A percentile compares a stretch with the other conserved stretches of the same genome.
Evolutionary conservation across 2,329 filamentous ascomycete genomes (phyloP).

Genomic region (Aspergillus felis): DNA sequence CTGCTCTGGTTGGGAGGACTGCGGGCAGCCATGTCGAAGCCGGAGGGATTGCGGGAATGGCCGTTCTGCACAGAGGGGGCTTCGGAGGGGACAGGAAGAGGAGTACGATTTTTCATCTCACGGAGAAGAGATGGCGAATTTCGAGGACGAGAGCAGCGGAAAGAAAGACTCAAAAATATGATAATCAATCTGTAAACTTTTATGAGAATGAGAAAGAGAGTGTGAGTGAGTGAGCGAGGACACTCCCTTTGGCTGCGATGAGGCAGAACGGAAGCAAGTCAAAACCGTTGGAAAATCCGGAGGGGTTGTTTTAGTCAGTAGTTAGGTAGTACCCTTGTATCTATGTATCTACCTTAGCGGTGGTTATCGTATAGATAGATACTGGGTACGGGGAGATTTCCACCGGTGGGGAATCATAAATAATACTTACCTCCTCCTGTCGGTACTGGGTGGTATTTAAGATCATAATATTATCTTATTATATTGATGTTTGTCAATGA

Average conservation of each 20-base stretch:
- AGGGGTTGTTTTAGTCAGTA: conserved; percentile 16
- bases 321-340: background rate
- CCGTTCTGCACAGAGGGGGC: conserved; percentile 34
- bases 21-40: conserved; percentile 44
- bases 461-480: no score
- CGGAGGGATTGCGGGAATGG: conserved; percentile 39
- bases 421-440: background rate
- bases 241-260: conserved; percentile 1
- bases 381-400: conserved; percentile 6
- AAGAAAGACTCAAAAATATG: background rate
- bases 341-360: no score
- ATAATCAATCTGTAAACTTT: background rate
- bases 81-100: conserved; percentile 37
- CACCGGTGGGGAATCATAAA: conserved; percentile 4
- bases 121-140: conserved; percentile 15
- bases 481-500: no score
- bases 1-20: conserved; percentile 45
- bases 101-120: conserved; percentile 41
- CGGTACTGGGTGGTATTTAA: no score
- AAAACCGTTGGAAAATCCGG: conserved; percentile 15
- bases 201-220: background rate
- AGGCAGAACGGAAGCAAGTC: conserved; percentile 3
- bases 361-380: background rate
- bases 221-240: conserved; percentile 1
- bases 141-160: conserved; percentile 8